Evolutionary conservation across 139 green algal genomes (phyloP), one percentile per base, ranked within the genome.

Genomic region (Zygnema cylindricum): DNA sequence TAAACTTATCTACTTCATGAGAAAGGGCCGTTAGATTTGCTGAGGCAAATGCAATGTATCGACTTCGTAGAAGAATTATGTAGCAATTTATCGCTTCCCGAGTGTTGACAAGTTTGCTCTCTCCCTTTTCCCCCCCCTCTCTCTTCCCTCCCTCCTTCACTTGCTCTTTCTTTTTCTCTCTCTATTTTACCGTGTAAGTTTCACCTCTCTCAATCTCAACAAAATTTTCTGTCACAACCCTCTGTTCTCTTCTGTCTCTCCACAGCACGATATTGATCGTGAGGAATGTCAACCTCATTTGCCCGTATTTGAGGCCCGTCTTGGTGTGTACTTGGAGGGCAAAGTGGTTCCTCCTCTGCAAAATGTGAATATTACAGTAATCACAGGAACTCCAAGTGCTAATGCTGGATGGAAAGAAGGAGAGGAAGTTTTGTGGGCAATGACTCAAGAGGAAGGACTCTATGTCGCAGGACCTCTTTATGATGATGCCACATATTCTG

Each of bases 401-500:
- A 87, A 36, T 1, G 76, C 79, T 21, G 85, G 85, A 2, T 88
- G 78, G 42, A 0, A 33, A 30, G 83, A 36, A 38, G 85, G 85
- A 36, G n/a, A 87, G 79, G 55, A 57, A 32, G 85, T 87, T 33
- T 33, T 81, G 35, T 86, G 42, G 77, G 16, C 2, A 69, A 0
- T 42, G 36, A 87, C 25, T 33, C n/a, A 55, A 69, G 36, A 39
- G 54, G 78, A 81, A 11, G 85, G 86, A 21, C 36, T 81, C 41
- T 91, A 83, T 54, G 35, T 82, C 39, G 77, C 82, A 1, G 86
- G 86, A 23, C 86, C 86, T 1, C 69, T 91, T 57, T 89, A 88
- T 41, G 86, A 91, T 41, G 86, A 91, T 82, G 86, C 86, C 25
- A 76, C 86, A 36, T 91, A 91, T 49, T 33, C 54, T 1, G 43